These are phyloP conservation scores for Cystobasidium pallidum DNA, from an alignment of 1,284 basidiomycete genomes.

Conservation along the genomic window DNA sequence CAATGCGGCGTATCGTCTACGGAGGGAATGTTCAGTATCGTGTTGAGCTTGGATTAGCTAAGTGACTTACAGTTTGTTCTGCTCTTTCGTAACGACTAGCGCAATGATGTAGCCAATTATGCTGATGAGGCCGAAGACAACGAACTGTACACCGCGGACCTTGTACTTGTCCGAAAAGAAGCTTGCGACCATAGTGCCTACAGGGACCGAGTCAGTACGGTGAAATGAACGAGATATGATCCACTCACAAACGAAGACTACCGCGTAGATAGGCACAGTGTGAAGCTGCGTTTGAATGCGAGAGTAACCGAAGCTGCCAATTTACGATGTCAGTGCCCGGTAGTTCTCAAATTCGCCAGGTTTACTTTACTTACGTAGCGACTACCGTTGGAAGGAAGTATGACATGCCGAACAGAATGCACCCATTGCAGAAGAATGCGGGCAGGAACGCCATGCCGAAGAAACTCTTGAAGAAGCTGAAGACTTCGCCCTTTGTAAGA, in stretches of 20 bases:
- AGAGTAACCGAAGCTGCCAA: constrained; percentile 12
- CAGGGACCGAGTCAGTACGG: too few relatives aligned
- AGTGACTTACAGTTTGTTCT: constrained; percentile 18
- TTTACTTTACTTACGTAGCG: background rate
- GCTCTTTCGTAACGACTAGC: background rate
- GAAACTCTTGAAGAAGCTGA: constrained; percentile 26
- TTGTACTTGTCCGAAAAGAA: constrained; percentile 27
- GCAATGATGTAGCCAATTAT: constrained; percentile 26
- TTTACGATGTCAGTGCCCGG: background rate
- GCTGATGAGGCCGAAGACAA: constrained; percentile 15
- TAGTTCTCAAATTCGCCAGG: background rate
- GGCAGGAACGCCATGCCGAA: constrained; percentile 13
- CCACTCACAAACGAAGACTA: constrained; percentile 22
- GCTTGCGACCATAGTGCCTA: constrained; percentile 28
- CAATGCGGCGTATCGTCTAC: constrained; percentile 14
- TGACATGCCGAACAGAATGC: constrained; percentile 29
- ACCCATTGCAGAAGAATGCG: constrained; percentile 6
- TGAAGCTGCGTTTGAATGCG: constrained; percentile 19
- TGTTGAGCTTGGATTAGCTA: background rate
- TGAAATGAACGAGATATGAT: background rate
- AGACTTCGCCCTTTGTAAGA: constrained; percentile 4
- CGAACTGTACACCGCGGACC: constrained; percentile 7
- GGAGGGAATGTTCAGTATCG: background rate
- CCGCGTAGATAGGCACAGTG: constrained; percentile 19
- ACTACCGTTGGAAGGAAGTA: constrained; percentile 24